Percentiles rank a stretch among this genome's conserved stretches.
phyloP scores from a whole-genome alignment of 139 green algal species.

The Pleodorina starrii region DNA sequence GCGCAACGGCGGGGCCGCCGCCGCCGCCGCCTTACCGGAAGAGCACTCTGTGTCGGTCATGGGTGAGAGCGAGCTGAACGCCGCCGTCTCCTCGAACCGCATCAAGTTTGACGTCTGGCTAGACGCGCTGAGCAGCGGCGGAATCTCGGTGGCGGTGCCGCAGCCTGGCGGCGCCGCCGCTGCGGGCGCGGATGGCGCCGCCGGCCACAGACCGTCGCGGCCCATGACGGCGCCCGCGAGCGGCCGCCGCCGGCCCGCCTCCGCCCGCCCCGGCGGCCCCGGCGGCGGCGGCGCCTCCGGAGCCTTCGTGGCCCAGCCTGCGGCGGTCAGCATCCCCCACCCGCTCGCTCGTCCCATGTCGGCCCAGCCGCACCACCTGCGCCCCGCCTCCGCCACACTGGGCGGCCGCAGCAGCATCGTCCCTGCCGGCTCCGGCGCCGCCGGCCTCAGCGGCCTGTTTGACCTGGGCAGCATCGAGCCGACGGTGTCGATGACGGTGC shows the following conservation, averaged over 20 bases:
- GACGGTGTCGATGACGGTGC: neutral
- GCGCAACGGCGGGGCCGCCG: neutral
- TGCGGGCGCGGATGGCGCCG: neutral
- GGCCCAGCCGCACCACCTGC: constrained; percentile 44
- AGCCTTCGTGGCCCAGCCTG: neutral
- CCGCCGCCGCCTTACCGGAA: neutral
- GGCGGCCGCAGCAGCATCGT: neutral
- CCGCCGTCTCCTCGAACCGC: constrained; percentile 1
- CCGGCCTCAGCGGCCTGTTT: neutral
- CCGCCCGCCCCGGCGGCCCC: constrained; percentile 9
- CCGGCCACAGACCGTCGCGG: neutral
- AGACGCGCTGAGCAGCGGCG: neutral
- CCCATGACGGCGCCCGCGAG: neutral
- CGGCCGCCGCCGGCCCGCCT: constrained; percentile 1
- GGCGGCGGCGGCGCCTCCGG: too few species aligned
- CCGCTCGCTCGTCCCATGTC: constrained; percentile 34
- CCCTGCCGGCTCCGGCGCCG: too few species aligned
- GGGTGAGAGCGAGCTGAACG: neutral
- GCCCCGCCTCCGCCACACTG: neutral
- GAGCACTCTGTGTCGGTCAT: constrained; percentile 29
- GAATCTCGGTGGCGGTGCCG: neutral
- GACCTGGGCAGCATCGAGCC: neutral
- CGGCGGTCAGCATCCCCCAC: neutral
- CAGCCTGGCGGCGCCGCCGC: neutral
- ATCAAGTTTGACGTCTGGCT: constrained; percentile 49